phyloP scores from a whole-genome alignment of 495 filamentous ascomycete species.

The Penicillium chermesinum region DNA sequence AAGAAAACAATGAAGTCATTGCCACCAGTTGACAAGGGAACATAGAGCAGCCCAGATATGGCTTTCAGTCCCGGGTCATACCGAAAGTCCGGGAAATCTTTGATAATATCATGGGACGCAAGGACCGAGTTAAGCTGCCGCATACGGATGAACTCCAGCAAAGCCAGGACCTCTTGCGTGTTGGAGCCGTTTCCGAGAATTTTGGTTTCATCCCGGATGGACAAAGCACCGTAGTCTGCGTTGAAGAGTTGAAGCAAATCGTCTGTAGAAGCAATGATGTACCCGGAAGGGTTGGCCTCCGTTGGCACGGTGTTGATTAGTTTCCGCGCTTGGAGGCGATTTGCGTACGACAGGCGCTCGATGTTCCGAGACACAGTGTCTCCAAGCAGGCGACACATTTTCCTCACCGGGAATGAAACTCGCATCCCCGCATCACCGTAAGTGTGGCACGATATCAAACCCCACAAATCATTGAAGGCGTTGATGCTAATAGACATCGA shows the following conservation, averaged over 20 bases:
- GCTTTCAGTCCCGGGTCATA: constrained; percentile 75
- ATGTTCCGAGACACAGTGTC: constrained; percentile 86
- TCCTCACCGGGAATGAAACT: constrained; percentile 84
- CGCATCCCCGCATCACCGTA: constrained; percentile 82
- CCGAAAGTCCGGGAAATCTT: constrained; percentile 78
- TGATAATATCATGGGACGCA: constrained; percentile 67
- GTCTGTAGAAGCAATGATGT: constrained; percentile 87
- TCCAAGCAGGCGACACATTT: constrained; percentile 89
- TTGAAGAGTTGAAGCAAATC: constrained; percentile 83
- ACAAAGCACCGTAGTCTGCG: constrained; percentile 82
- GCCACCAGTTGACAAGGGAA: constrained; percentile 73
- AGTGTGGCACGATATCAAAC: constrained; percentile 80
- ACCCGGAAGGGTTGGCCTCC: constrained; percentile 78
- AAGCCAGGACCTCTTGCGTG: constrained; percentile 76
- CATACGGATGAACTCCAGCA: constrained; percentile 81
- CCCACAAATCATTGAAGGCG: constrained; percentile 81
- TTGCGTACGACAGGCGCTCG: constrained; percentile 82
- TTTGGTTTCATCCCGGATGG: constrained; percentile 83
- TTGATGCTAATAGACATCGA: constrained; percentile 96
- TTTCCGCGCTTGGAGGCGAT: constrained; percentile 59
- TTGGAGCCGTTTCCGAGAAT: constrained; percentile 71
- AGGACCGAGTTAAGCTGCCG: constrained; percentile 71
- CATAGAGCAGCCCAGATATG: constrained; percentile 78
- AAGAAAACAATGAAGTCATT: constrained; percentile 91
- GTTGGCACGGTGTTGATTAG: constrained; percentile 57